Conservation (phyloP, 805 yeast genomes). For the Zygosaccharomyces lentus region DNA sequence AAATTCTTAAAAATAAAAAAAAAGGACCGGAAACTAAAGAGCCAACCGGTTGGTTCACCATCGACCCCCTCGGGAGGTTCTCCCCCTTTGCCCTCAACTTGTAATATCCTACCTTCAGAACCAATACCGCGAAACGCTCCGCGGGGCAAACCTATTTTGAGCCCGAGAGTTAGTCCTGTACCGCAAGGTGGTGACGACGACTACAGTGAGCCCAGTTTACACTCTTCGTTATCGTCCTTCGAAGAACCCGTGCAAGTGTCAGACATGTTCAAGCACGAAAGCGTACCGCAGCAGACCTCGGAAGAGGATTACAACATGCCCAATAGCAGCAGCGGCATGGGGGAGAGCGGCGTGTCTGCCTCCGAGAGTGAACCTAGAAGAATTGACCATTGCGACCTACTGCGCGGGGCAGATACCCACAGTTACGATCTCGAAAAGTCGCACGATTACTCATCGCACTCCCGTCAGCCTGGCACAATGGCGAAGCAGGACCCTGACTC, state of each 20-base stretch:
- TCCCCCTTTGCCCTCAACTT: background rate
- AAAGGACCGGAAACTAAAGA: constrained; percentile 3
- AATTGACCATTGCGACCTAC: constrained; percentile 3
- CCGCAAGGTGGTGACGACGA: constrained; percentile 1
- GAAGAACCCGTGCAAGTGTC: constrained; percentile 27
- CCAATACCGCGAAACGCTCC: background rate
- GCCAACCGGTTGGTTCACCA: background rate
- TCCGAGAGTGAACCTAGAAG: constrained; percentile 2
- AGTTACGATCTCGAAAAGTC: background rate
- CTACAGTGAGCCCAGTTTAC: constrained; percentile 2
- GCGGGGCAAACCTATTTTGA: background rate
- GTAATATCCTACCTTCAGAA: background rate
- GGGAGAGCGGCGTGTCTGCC: background rate
- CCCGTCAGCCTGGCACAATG: background rate
- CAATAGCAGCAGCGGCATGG: background rate
- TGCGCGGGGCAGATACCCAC: background rate
- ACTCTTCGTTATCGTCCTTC: constrained; percentile 14
- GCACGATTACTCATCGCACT: background rate
- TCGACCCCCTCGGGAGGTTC: background rate
- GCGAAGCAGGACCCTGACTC: background rate
- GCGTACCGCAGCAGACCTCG: background rate
- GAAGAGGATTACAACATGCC: background rate
- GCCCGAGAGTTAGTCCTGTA: constrained; percentile 1
- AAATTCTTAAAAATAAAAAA: constrained; percentile 10
- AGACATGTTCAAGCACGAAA: constrained; percentile 15